Conservation (phyloP, 73 alveolate species). For the Vitrella brassicaformis region DNA sequence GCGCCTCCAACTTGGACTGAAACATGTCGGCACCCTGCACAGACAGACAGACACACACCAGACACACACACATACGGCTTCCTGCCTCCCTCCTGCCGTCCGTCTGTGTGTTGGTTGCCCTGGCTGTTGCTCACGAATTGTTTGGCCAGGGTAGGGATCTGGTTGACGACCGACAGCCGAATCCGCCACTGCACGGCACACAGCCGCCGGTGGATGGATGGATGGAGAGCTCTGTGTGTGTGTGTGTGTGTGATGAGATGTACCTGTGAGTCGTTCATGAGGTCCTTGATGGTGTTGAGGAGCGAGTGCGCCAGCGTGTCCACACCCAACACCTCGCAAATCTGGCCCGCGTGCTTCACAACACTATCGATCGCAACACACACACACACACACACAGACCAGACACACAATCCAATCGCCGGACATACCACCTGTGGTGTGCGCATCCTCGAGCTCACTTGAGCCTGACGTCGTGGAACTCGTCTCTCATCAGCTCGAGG, state of each 20-base stretch:
- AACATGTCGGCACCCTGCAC: constrained; percentile 38
- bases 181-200: constrained; percentile 40
- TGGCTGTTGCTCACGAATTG: neutral
- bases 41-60: neutral
- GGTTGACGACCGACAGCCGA: neutral
- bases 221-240: too few species aligned
- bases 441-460: too few species aligned
- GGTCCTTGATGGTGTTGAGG: constrained; percentile 25
- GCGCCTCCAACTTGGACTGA: constrained; percentile 34
- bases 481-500: constrained; percentile 4
- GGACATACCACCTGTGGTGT: too few species aligned
- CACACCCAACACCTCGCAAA: constrained; percentile 35
- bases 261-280: constrained; percentile 24
- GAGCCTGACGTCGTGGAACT: constrained; percentile 36
- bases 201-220: too few species aligned
- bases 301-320: constrained; percentile 25
- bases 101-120: neutral
- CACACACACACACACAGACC: too few species aligned
- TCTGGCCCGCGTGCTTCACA: constrained; percentile 32
- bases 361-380: too few species aligned
- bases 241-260: too few species aligned
- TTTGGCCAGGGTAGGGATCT: neutral
- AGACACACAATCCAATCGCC: too few species aligned
- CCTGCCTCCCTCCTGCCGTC: neutral
- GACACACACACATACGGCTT: neutral